Percentiles rank a stretch among this genome's conserved stretches.
Evolutionary conservation across 441 rosid genomes (phyloP).

Genomic region (Erodium texanum): DNA sequence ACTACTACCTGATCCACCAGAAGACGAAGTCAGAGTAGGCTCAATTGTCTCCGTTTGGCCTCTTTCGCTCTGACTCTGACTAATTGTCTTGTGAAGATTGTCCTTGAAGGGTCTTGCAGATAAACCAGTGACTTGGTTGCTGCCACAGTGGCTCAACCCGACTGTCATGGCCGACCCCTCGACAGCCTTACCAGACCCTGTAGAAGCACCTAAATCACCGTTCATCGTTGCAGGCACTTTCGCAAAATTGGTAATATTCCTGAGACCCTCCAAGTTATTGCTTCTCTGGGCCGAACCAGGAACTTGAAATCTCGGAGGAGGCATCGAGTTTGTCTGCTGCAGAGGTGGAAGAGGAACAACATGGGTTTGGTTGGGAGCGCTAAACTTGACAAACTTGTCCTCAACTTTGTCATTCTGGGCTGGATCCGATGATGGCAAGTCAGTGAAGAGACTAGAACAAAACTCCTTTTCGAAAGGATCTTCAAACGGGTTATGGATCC

Average conservation of each 20-base stretch:
- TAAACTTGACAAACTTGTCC: no score
- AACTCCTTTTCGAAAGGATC: conserved; percentile 51
- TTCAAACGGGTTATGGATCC: conserved; percentile 58
- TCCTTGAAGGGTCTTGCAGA: conserved; percentile 10
- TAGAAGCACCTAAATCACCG: no score
- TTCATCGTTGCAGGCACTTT: no score
- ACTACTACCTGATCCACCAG: conserved; percentile 60
- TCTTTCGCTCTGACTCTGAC: conserved; percentile 22
- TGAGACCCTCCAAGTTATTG: conserved; percentile 14
- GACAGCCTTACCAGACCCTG: conserved; percentile 13
- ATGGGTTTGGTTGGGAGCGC: background rate
- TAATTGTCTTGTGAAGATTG: conserved; percentile 19
- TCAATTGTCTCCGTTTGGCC: conserved; percentile 33
- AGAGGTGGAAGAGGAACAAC: background rate
- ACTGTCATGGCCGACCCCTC: conserved; percentile 25
- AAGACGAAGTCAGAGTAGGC: conserved; percentile 39
- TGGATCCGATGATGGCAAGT: conserved; percentile 20
- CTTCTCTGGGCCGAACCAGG: conserved; percentile 25
- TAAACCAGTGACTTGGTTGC: conserved; percentile 32
- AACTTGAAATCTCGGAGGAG: conserved; percentile 40
- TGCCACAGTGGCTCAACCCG: conserved; percentile 41
- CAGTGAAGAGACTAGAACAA: conserved; percentile 41
- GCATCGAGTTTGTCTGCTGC: conserved; percentile 25
- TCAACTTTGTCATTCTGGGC: no score
- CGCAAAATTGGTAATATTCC: conserved; percentile 3